Base-by-base conservation (phyloP, 176 grass and related monocot genomes). In the Oryza glumipatula region DNA sequence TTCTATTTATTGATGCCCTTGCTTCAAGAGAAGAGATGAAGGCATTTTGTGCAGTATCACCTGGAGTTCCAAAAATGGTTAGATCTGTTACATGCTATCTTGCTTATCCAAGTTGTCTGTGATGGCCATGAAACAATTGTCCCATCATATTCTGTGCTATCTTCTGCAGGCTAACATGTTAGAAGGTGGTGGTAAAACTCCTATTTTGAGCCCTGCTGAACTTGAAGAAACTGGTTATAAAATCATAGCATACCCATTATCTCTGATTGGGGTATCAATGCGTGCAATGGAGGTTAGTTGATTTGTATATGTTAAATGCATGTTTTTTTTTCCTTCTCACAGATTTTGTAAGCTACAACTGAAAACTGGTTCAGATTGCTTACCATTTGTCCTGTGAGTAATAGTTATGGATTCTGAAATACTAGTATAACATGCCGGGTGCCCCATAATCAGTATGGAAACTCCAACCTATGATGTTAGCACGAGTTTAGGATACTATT, bases 161-260 rank as follows among this genome's bases (percentile, higher is more conserved):
- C 21, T 86, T 66, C 14, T 76, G 47, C 71, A 98, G 96, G 96
- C 96, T 65, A 98, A 98, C 82, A 98, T 98, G 96, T 87, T 98
- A 80, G 96, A 98, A 94, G 96, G 96, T 36, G 96, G 96, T 66
- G 96, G 96, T 43, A 98, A 94, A 85, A 98, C 96, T 69, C 96
- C 93, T 58, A 95, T 98, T 87, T 11, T 98, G 70, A 94, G 89
- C 74, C 96, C 96, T 67, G 78, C 86, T 89, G 93, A 98, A 83
- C 85, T 98, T 80, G 93, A 95, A 71, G 89, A 95, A 36, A 81
- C 95, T 72, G 96, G 96, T 52, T 98, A 95, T 68, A 98, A 95
- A 83, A 38, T 98, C 22, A 79, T 98, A 58, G 87, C 80, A 60
- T 98, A 98, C 47, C 96, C 96, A 22, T 77, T 98, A 76, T 98